Evolutionary conservation across 495 filamentous ascomycete species (phyloP), one percentile per base, ranked within the genome.

Genomic region (Penicillium macrosclerotiorum): DNA sequence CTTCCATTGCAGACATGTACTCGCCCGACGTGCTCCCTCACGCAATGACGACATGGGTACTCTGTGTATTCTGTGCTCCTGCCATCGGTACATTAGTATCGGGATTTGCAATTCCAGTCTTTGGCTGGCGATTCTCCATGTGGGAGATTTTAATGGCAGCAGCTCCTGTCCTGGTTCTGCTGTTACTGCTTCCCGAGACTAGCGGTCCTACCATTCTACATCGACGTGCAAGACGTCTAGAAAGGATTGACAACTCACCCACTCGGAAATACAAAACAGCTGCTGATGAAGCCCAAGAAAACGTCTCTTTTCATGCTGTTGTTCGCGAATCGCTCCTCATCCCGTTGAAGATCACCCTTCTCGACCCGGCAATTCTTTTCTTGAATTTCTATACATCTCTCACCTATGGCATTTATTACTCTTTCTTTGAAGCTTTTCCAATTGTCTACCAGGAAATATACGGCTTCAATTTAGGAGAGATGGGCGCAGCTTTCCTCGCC

Each of bases 121-220:
- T 68, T 4, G 81, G 52, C 12, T 75, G 71, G 73, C 49, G 59
- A 4, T 75, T 65, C 59, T 57, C 67, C 0, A 66, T 73, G 18
- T 77, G 71, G 71, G 66, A 69, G 34, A 62, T 76, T 29, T 54
- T 76, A 65, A 52, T 75, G 11, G 51, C 64, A 14, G 65, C 63
- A 0, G 71, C 65, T 8, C 54, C 77, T 16, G 69, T 70, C 37
- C 42, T 80, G 16, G 34, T 69, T 14, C 63, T 80, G 45, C 67
- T 81, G 42, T 54, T 80, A 38, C 54, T 65, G 34, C n/a, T 78
- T 4, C 79, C 76, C 3, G 79, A 82, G 51, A 80, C 77, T 0
- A 68, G 67, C 12, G 63, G 73, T 29, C 59, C 65, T 0, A 79
- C 74, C 44, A 78, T 81, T 50, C 64, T 81, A 5, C 65, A 76